These are phyloP conservation scores for Tulasnella sp. DNA, from an alignment of 768 basidiomycete species.

Conservation along the genomic window DNA sequence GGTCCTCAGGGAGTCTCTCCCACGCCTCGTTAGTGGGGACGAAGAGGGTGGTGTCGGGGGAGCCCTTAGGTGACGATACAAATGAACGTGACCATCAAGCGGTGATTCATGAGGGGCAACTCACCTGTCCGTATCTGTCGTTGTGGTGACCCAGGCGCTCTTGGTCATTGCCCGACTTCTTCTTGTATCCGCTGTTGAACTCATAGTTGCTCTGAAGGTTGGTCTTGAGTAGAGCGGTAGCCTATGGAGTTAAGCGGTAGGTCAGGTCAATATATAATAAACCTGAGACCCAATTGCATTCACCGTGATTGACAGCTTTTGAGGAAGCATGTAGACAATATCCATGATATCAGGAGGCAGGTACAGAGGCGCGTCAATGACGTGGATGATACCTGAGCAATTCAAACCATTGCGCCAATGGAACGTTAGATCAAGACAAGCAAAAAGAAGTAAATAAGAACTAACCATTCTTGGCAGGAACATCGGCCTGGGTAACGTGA, in stretches of 20 bases:
- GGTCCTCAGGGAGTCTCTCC: constrained; percentile 25
- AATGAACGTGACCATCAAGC: no score
- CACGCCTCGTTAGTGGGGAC: constrained; percentile 30
- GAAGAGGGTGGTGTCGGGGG: constrained; percentile 21
- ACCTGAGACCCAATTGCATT: no score
- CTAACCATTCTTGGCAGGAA: constrained; percentile 9
- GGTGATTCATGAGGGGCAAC: neutral
- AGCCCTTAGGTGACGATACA: neutral
- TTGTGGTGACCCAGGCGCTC: neutral
- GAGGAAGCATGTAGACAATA: neutral
- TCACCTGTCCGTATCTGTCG: constrained; percentile 3
- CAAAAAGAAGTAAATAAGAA: neutral
- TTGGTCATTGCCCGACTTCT: constrained; percentile 13
- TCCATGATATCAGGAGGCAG: constrained; percentile 4
- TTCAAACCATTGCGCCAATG: no score
- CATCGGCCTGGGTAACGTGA: neutral
- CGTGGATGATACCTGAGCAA: constrained; percentile 16
- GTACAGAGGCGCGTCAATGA: constrained; percentile 10
- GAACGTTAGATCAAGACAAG: neutral
- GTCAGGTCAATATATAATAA: no score
- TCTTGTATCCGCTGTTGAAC: constrained; percentile 2
- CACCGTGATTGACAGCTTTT: no score
- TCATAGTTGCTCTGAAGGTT: constrained; percentile 8
- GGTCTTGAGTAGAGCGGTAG: constrained; percentile 8
- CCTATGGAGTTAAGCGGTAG: no score